Evolutionary conservation across 2,329 filamentous ascomycete genomes (phyloP).

Genomic region (Leptographium flavum): DNA sequence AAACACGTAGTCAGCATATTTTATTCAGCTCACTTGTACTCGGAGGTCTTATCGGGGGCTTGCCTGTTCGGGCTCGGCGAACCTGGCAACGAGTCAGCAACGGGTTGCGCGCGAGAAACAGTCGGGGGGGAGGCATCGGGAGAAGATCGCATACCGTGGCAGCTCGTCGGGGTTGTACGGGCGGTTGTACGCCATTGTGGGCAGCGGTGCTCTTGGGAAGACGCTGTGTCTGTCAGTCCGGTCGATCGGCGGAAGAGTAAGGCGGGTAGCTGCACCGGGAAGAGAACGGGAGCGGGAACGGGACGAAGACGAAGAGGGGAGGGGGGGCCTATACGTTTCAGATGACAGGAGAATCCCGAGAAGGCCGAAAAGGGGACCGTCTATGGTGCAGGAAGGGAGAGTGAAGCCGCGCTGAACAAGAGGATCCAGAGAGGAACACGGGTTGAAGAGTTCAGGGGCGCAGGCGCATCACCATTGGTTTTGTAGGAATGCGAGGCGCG

Average conservation of each 20-base stretch:
- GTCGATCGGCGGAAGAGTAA: too few relatives aligned
- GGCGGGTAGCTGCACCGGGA: too few relatives aligned
- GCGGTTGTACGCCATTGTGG: conserved; percentile 79
- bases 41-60: too few relatives aligned
- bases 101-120: not conserved
- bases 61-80: conserved; percentile 35
- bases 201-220: not conserved
- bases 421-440: not conserved
- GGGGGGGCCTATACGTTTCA: too few relatives aligned
- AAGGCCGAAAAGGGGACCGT: too few relatives aligned
- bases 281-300: too few relatives aligned
- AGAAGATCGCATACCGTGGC: conserved; percentile 52
- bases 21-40: too few relatives aligned
- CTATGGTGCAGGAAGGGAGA: too few relatives aligned
- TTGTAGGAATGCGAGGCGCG: not conserved
- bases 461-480: not conserved
- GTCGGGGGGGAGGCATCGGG: not conserved
- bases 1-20: not conserved
- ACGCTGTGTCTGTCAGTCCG: too few relatives aligned
- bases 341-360: too few relatives aligned
- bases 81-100: conserved; percentile 19
- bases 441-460: not conserved
- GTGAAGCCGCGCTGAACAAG: too few relatives aligned
- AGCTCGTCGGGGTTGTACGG: conserved; percentile 89
- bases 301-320: too few relatives aligned